Percentiles rank a stretch among this genome's conserved stretches.
Conservation (phyloP, 805 yeast species). For the Phaffomyces antillensis region DNA sequence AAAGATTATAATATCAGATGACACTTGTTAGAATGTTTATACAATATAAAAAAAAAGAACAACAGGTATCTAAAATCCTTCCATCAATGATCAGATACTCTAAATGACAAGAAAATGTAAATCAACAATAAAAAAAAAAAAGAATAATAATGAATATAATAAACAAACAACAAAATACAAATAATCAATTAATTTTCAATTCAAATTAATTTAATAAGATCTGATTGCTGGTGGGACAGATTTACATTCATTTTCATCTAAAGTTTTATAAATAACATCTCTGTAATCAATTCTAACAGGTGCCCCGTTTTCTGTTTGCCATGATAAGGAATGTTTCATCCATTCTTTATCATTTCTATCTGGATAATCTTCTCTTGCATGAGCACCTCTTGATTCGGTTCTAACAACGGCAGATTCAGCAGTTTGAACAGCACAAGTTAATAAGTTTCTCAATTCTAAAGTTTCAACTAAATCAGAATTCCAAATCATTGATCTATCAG, state of each 20-base stretch:
- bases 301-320: conserved; percentile 73
- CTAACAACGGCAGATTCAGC: conserved; percentile 92
- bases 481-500: conserved; percentile 98
- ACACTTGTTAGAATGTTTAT: neutral
- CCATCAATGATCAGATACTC: no score
- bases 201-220: conserved; percentile 53
- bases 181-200: neutral
- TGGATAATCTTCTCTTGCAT: conserved; percentile 97
- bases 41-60: no score
- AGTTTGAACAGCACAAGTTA: conserved; percentile 95
- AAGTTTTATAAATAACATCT: conserved; percentile 71
- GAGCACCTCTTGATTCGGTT: conserved; percentile 98
- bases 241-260: conserved; percentile 89
- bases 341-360: conserved; percentile 93
- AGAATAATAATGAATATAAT: neutral
- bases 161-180: neutral
- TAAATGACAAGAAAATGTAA: no score
- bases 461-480: conserved; percentile 96
- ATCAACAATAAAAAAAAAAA: neutral
- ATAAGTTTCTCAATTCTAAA: conserved; percentile 89
- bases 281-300: conserved; percentile 76
- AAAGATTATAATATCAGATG: no score
- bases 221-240: conserved; percentile 96
- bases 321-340: conserved; percentile 96
- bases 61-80: no score